Base-by-base conservation (phyloP, 139 green algal species). In the Chlorella vulgaris region DNA sequence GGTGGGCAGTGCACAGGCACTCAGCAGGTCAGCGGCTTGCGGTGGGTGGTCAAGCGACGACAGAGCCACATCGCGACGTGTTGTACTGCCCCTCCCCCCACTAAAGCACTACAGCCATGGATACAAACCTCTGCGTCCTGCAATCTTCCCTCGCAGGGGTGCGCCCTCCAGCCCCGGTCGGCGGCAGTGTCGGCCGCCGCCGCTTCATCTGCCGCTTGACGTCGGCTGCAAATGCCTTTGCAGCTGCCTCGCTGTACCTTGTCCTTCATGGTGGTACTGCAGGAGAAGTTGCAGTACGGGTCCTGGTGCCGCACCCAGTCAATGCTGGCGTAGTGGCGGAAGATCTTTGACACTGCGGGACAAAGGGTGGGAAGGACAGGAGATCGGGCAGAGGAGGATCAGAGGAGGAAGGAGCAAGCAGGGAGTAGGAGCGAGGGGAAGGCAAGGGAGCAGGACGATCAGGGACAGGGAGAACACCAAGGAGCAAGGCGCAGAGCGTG, bases 291-390 rank as follows among this genome's bases (percentile, higher is more conserved):
- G 35, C 28, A 50, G 51, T 67, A 66, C 35, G 55, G 28, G 8
- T 51, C 73, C 68, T 71, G 42, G 33, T 74, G 55, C 8, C 31
- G 47, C 2, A 58, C 79, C 79, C 79, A 84, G 26, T 79, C 79
- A 8, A 69, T n/a, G 42, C 80, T 84, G 18, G 79, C 79, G 28
- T 76, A 81, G 31, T 67, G 50, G 3, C 81, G 73, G 73, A 85
- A 85, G 36, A 78, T 75, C 2, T 47, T 50, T 2, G 82, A 42
- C 2, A 50, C 68, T 50, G 18, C 18, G 22, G 47, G 22, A n/a
- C n/a, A n/a, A 73, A 29, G 8, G 28, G 29, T 4, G 38, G 19
- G 7, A 28, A 15, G 15, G 47, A 15, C 10, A 24, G n/a, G 47
- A 24, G 10, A 15, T 10, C 15, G n/a, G 10, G 47, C 47, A 24